Conservation (phyloP, 2,329 filamentous ascomycete species). For the Venturia effusa region DNA sequence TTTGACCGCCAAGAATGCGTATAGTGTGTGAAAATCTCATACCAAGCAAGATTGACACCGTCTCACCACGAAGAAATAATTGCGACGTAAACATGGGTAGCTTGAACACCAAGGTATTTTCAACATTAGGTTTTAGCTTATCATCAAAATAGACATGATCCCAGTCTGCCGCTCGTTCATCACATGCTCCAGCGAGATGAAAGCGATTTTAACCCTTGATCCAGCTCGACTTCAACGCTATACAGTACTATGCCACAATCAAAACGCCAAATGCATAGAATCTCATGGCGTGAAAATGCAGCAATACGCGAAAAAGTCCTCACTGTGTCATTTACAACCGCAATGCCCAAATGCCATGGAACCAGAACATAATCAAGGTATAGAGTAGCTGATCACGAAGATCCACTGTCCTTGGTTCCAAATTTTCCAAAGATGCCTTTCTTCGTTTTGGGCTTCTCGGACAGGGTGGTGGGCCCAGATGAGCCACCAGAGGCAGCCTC, state of each 20-base stretch:
- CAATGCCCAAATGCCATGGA: background rate
- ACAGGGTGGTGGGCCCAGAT: background rate
- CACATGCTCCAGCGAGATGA: background rate
- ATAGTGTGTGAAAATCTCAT: background rate
- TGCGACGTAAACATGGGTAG: background rate
- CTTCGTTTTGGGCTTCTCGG: constrained; percentile 11
- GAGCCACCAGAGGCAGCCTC: constrained; percentile 57
- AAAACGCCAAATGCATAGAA: background rate
- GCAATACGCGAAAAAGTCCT: background rate
- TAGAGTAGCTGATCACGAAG: background rate
- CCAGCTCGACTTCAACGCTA: background rate
- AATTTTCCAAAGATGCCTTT: constrained; percentile 13
- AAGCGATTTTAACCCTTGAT: background rate
- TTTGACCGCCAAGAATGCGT: background rate
- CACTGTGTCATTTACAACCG: background rate
- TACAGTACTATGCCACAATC: background rate
- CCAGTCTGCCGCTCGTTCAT: background rate
- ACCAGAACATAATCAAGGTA: background rate
- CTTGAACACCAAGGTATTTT: background rate
- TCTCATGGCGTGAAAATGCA: background rate
- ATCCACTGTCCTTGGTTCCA: constrained; percentile 6
- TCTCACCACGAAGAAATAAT: background rate
- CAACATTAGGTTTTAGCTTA: background rate
- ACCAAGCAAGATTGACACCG: background rate
- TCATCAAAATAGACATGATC: background rate